Conservation (phyloP, 1,284 basidiomycete species). For the Papiliotrema fonsecae region DNA sequence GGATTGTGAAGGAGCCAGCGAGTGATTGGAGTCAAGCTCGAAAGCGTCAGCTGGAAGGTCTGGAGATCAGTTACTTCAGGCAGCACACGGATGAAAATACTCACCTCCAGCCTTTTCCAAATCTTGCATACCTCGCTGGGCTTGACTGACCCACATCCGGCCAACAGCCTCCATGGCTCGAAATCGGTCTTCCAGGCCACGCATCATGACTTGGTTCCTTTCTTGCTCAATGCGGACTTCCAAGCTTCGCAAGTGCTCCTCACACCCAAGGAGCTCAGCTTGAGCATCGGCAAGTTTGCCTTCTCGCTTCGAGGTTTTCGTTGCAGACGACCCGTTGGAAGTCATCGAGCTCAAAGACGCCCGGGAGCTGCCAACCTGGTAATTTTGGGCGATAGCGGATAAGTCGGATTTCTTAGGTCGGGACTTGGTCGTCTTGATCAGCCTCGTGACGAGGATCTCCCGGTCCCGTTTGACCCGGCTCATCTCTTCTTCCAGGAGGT, state of each 20-base stretch:
- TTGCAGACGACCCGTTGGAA: conserved; percentile 30
- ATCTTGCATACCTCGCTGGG: conserved; percentile 43
- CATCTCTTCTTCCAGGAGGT: conserved; percentile 47
- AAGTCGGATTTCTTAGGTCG: conserved; percentile 44
- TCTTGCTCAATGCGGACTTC: conserved; percentile 46
- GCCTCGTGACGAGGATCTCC: conserved; percentile 45
- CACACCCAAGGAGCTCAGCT: conserved; percentile 47
- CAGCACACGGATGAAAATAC: conserved; percentile 5
- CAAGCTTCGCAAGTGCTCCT: conserved; percentile 44
- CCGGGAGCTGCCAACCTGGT: conserved; percentile 24
- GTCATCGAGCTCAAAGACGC: conserved; percentile 26
- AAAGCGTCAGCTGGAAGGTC: conserved; percentile 38
- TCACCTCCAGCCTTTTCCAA: conserved; percentile 37
- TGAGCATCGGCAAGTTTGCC: conserved; percentile 46
- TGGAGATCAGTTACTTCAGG: neutral
- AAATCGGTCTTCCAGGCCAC: conserved; percentile 46
- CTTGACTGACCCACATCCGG: conserved; percentile 46
- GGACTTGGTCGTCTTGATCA: conserved; percentile 47
- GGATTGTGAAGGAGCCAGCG: conserved; percentile 48
- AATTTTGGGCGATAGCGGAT: conserved; percentile 32
- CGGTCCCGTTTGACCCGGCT: conserved; percentile 45
- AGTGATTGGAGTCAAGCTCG: conserved; percentile 49
- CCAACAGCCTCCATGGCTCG: conserved; percentile 47
- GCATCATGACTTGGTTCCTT: conserved; percentile 47
- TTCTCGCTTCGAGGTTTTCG: conserved; percentile 40